Conservation (phyloP, 2,329 filamentous ascomycete species). For the Penicillium janthinellum region DNA sequence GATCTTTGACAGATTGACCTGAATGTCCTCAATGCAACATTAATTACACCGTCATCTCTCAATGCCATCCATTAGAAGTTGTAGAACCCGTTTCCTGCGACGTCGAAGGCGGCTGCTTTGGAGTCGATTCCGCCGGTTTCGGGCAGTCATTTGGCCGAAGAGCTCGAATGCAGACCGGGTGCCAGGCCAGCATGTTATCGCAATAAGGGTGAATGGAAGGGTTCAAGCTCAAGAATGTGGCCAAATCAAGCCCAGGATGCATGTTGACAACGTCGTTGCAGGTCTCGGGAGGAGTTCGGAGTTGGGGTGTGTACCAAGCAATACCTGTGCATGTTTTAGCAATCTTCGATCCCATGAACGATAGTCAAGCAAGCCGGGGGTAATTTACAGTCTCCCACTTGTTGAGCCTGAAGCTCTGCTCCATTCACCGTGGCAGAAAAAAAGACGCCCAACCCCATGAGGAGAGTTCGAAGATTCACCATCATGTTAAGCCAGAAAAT, state of each 20-base stretch:
- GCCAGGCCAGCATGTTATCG: background rate
- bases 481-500: background rate
- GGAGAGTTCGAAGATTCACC: background rate
- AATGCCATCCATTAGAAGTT: background rate
- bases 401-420: background rate
- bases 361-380: background rate
- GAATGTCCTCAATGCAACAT: background rate
- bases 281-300: background rate
- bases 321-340: background rate
- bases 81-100: background rate
- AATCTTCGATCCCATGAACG: background rate
- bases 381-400: background rate
- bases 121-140: background rate
- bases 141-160: background rate
- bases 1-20: background rate
- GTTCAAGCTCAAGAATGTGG: background rate
- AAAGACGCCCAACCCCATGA: background rate
- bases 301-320: background rate
- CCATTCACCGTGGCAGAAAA: background rate
- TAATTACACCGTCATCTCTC: background rate
- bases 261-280: conserved; percentile 2
- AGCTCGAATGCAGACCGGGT: background rate
- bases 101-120: background rate
- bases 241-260: conserved; percentile 2
- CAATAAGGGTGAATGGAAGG: background rate